Base-by-base conservation (phyloP, 495 filamentous ascomycete genomes). In the Trichoderma gamsii region DNA sequence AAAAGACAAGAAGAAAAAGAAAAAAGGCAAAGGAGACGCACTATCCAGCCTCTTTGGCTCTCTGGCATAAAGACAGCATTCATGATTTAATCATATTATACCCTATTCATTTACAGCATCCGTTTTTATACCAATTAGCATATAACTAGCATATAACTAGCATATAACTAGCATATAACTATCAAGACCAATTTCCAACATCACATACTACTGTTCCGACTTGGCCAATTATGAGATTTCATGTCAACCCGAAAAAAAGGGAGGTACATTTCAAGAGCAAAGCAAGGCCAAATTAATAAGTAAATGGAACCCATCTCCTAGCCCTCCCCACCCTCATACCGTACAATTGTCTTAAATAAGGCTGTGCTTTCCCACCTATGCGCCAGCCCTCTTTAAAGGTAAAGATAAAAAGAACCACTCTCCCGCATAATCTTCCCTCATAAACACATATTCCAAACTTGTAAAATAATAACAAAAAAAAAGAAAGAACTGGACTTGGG, bases 31-130 rank as follows among this genome's bases (percentile, higher is more conserved):
- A 13, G 71, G 67, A 12, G 73, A 76, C 64, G 74, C 77, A 72
- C 75, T 76, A 67, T 74, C 78, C 27, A 72, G 77, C 61, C 73
- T 78, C 61, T 77, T 77, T 66, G 69, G 70, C 13, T 68, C 66
- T 61, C 59, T 71, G 56, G 65, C 63, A 69, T 70, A 61, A 71
- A 35, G 66, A n/a, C 44, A 41, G 59, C 49, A 21, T 1, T 49
- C 5, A 4, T 0, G 5, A 49, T 23, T 38, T 38, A 38, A 9
- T 7, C 35, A 38, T 38, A 49, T 49, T 49, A 49, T 49, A 49
- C 44, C 44, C 44, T n/a, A 49, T 38, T 38, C 44, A 49, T 49
- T 49, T 49, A 16, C 13, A 38, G 35, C 35, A 38, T 38, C 35
- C 35, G 7, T 38, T 38, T 6, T 9, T 0, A 38, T 38, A 38